Base-by-base conservation (phyloP, 2,329 filamentous ascomycete species). In the Rhynchosporium graminicola region DNA sequence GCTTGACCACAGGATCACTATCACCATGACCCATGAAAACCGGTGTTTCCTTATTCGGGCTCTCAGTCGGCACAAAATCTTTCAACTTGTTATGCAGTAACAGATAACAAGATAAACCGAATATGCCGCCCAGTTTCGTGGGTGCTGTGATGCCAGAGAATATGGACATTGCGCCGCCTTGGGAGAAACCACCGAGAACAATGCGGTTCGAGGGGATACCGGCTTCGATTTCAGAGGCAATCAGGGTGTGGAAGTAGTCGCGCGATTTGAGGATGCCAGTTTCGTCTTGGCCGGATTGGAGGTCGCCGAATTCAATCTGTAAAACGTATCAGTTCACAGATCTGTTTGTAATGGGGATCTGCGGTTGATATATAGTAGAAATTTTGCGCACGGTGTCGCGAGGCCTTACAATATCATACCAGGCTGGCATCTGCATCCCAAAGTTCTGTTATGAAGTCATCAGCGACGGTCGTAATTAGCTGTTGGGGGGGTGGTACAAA, bases 11-110 rank as follows among this genome's bases (percentile, higher is more conserved):
- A 13, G 82, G 82, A 75, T 99, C 94, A 0, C 77, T 78, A 65
- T 87, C 83, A n/a, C 95, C 95, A 71, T 98, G 95, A 12, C 85
- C 92, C 87, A 97, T 89, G 76, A 95, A 91, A 66, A 98, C 87
- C 0, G 90, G 90, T 1, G 92, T 97, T 46, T 89, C 80, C 76
- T 87, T 85, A 75, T 92, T 92, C 60, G 82, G 79, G 68, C 78
- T 83, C 31, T 82, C 79, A 68, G 80, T 78, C 1, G 83, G 80
- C 15, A 84, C 75, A 66, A 84, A 79, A 8, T 81, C 81, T 72
- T 83, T 80, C 68, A 91, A 75, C 73, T 87, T 89, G 65, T 83
- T 79, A 66, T 85, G 81, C 52, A 97, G 80, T 26, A 92, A 81
- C 69, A 97, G 77, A 77, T 96, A 98, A 70, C 86, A 89, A 12